These are phyloP conservation scores for Phytophthora pini DNA, from an alignment of 352 stramenopile species.

Conservation along the genomic window DNA sequence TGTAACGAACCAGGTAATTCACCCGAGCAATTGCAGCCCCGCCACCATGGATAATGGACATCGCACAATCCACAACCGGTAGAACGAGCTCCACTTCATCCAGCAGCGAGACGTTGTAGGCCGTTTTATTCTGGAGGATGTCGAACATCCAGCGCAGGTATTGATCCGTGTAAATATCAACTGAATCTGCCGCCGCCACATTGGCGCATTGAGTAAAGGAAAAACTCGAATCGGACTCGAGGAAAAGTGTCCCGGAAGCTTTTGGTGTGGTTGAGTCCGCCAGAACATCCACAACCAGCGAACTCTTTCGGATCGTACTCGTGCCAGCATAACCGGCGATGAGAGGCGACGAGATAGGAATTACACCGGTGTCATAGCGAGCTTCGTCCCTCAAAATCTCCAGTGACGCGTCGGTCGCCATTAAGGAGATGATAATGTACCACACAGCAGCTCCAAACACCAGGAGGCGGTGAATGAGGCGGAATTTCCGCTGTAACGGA, in stretches of 20 bases:
- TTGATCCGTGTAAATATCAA: constrained; percentile 37
- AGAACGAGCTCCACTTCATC: constrained; percentile 33
- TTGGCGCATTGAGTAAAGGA: constrained; percentile 27
- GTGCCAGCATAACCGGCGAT: constrained; percentile 41
- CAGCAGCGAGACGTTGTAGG: constrained; percentile 48
- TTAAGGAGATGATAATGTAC: constrained; percentile 42
- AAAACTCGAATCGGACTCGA: constrained; percentile 27
- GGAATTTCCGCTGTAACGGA: constrained; percentile 24
- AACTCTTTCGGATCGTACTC: constrained; percentile 37
- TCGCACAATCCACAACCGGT: constrained; percentile 35
- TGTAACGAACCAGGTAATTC: constrained; percentile 41
- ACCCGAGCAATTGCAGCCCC: constrained; percentile 28
- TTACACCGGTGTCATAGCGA: constrained; percentile 12
- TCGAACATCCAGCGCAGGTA: constrained; percentile 41
- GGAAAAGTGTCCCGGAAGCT: constrained; percentile 40
- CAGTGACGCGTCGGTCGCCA: constrained; percentile 30
- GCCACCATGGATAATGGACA: constrained; percentile 4
- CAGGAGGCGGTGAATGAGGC: constrained; percentile 22
- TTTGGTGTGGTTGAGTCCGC: constrained; percentile 34
- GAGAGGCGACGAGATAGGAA: constrained; percentile 17
- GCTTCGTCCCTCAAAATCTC: constrained; percentile 32
- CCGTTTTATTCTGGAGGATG: constrained; percentile 34
- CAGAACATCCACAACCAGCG: constrained; percentile 35
- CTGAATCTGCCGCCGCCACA: constrained; percentile 6
- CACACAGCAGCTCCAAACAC: constrained; percentile 35